Percentiles rank a stretch among this genome's conserved stretches.
Evolutionary conservation across 2,329 filamentous ascomycete species (phyloP).

Genomic region (Epichloe hybrida): DNA sequence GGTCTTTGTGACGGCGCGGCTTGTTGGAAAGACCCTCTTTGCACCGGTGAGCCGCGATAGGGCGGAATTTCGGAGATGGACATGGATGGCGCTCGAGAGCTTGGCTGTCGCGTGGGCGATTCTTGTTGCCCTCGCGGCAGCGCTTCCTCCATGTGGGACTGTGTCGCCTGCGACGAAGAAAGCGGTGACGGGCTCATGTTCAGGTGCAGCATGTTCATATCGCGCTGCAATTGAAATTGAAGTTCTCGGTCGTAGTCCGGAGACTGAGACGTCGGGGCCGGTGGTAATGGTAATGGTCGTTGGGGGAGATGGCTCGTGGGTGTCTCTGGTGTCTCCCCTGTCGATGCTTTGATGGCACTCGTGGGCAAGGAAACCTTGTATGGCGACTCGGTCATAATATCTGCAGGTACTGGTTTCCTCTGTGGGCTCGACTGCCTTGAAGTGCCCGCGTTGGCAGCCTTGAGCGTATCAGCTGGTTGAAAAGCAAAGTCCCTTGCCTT

Average conservation of each 20-base stretch:
- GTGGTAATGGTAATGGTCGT: slow-evolving; percentile 35
- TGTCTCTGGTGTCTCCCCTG: slow-evolving; percentile 27
- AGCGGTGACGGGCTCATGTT: slow-evolving; percentile 7
- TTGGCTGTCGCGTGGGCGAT: slow-evolving; percentile 7
- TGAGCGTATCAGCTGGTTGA: slow-evolving; percentile 41
- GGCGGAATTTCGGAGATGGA: slow-evolving; percentile 42
- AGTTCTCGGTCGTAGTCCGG: slow-evolving; percentile 47
- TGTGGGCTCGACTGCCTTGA: slow-evolving; percentile 48
- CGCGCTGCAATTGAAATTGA: slow-evolving; percentile 49
- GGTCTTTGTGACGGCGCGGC: slow-evolving; percentile 10
- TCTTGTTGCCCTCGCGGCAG: slow-evolving; percentile 9
- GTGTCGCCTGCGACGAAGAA: slow-evolving; percentile 1
- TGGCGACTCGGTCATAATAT: slow-evolving; percentile 31
- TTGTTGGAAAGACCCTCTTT: slow-evolving; percentile 19
- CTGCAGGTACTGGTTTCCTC: slow-evolving; percentile 35
- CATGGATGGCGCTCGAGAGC: slow-evolving; percentile 27
- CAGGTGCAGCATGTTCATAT: slow-evolving; percentile 45
- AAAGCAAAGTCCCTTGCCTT: slow-evolving; percentile 35
- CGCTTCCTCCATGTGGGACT: slow-evolving; percentile 5
- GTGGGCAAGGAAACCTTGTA: slow-evolving; percentile 46
- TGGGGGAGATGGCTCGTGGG: slow-evolving; percentile 24
- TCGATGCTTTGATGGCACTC: slow-evolving; percentile 18
- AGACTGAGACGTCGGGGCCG: slow-evolving; percentile 33
- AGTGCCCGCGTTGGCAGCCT: slow-evolving; percentile 32
- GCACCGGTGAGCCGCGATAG: slow-evolving; percentile 28